A percentile compares a stretch with the other conserved stretches of the same genome.
phyloP scores from a whole-genome alignment of 1,139 yeast genomes.

The Sugiyamaella grinbergsii region DNA sequence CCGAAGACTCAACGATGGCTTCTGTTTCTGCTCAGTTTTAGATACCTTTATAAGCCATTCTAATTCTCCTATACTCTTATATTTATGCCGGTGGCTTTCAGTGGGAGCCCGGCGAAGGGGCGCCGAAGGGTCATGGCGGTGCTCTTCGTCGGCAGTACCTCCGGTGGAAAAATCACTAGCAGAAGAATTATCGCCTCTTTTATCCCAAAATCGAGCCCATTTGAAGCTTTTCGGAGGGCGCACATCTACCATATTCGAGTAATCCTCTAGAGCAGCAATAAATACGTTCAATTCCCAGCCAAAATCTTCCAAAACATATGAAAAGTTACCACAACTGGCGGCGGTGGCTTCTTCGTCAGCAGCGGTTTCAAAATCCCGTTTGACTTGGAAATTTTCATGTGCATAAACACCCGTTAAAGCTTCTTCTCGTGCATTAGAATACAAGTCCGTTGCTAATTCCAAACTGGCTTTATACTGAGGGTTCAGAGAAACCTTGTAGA shows the following conservation, averaged over 20 bases:
- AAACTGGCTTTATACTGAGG: conserved; percentile 56
- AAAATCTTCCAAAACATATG: conserved; percentile 63
- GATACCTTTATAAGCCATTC: conserved; percentile 11
- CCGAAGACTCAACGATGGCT: conserved; percentile 24
- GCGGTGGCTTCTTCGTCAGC: conserved; percentile 80
- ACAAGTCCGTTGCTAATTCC: conserved; percentile 54
- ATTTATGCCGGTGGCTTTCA: background rate
- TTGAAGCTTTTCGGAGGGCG: conserved; percentile 29
- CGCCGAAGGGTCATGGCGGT: background rate
- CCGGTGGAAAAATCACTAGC: background rate
- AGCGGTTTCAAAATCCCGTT: conserved; percentile 43
- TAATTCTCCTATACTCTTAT: conserved; percentile 12
- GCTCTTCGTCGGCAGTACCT: background rate
- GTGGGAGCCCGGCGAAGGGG: conserved; percentile 8
- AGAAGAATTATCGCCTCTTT: background rate
- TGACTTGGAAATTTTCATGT: conserved; percentile 53
- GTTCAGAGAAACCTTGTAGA: conserved; percentile 42
- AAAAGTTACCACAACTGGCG: conserved; percentile 81
- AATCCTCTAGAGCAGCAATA: conserved; percentile 51
- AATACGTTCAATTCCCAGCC: conserved; percentile 59
- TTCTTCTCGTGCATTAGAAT: conserved; percentile 56
- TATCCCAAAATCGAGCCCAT: conserved; percentile 18
- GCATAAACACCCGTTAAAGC: conserved; percentile 62
- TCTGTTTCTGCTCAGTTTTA: conserved; percentile 10
- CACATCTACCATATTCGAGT: conserved; percentile 38